Evolutionary conservation across 2,329 filamentous ascomycete genomes (phyloP).

Genomic region (Cladosporium sp.): DNA sequence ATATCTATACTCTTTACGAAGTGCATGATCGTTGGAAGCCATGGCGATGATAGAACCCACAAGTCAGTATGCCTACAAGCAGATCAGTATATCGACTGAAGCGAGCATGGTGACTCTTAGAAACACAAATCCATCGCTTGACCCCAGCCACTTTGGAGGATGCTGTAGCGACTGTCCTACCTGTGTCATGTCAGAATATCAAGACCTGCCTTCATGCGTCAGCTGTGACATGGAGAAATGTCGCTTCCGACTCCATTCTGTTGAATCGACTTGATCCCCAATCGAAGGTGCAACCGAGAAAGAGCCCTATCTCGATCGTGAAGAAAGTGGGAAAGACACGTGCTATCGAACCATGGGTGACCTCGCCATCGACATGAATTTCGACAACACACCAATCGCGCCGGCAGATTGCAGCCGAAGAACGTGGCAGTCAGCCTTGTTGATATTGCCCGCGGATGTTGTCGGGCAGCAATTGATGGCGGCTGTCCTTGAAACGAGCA

Average conservation of each 20-base stretch:
- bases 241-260: not conserved
- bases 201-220: too few species aligned
- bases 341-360: not conserved
- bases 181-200: too few species aligned
- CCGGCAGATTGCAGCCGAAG: not conserved
- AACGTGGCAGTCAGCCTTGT: slow-evolving; percentile 11
- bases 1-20: too few species aligned
- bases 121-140: too few species aligned
- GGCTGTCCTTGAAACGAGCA: not conserved
- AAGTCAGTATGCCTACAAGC: too few species aligned
- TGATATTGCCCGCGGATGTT: slow-evolving; percentile 2
- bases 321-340: not conserved
- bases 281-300: not conserved
- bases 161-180: too few species aligned
- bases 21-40: too few species aligned
- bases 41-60: too few species aligned
- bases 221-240: not conserved
- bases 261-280: not conserved
- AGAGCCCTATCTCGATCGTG: not conserved
- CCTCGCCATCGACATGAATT: not conserved
- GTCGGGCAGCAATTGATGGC: slow-evolving; percentile 2
- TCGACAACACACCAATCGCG: not conserved
- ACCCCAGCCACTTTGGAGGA: too few species aligned
- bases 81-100: too few species aligned
- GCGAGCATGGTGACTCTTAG: too few species aligned